Evolutionary conservation across 371 early-diverging fungal genomes (phyloP).

Genomic region (Umbelopsis sp.): DNA sequence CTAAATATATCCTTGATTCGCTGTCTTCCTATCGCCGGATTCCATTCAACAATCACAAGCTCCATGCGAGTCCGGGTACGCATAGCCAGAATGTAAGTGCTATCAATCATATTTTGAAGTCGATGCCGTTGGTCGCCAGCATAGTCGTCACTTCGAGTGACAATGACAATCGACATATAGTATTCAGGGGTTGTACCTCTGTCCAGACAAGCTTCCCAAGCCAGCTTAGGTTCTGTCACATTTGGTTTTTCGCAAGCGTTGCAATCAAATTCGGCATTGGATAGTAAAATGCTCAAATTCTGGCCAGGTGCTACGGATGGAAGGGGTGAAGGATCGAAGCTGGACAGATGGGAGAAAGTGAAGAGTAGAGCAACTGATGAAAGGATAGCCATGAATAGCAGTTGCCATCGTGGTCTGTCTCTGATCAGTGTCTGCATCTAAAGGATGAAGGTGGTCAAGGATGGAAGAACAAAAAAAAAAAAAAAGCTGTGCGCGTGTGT

Average conservation of each 20-base stretch:
- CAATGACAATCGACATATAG: conserved; percentile 33
- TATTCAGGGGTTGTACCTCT: conserved; percentile 32
- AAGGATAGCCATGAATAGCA: neutral
- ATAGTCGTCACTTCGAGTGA: conserved; percentile 31
- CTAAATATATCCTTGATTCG: conserved; percentile 38
- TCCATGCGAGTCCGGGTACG: conserved; percentile 41
- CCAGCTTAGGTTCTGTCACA: conserved; percentile 23
- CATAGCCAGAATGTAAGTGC: conserved; percentile 43
- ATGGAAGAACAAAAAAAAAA: neutral
- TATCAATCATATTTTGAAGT: conserved; percentile 50
- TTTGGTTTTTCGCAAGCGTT: conserved; percentile 25
- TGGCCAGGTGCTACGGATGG: neutral
- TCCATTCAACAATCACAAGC: conserved; percentile 49
- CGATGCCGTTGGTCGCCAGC: conserved; percentile 39
- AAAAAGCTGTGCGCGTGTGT: neutral
- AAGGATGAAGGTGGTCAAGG: neutral
- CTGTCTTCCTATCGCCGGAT: conserved; percentile 38
- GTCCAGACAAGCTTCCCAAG: conserved; percentile 36
- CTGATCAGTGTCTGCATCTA: neutral
- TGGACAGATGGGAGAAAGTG: neutral
- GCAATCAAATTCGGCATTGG: conserved; percentile 30
- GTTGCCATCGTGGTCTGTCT: neutral
- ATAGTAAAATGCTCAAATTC: conserved; percentile 25
- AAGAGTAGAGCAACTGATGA: neutral
- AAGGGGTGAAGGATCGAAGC: neutral